Percentiles rank a stretch among this genome's conserved stretches.
phyloP scores from a whole-genome alignment of 176 grass and related monocot genomes.

The Raddia distichophylla region DNA sequence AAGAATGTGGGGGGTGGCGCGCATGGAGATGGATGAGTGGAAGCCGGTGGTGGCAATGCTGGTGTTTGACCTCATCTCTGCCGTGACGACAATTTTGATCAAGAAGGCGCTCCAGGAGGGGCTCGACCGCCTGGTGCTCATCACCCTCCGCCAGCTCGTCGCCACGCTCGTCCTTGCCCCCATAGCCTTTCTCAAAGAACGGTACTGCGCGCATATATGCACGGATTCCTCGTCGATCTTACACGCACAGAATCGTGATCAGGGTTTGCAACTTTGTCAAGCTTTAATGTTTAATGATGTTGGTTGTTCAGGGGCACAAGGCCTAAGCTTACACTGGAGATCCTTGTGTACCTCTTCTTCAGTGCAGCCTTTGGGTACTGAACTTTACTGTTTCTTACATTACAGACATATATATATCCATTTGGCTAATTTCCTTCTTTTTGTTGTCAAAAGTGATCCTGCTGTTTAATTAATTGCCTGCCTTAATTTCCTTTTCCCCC shows the following conservation, averaged over 20 bases:
- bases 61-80: slow-evolving; percentile 55
- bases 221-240: no score
- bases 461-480: background rate
- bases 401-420: background rate
- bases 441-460: background rate
- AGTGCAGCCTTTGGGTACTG: slow-evolving; percentile 79
- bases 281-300: background rate
- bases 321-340: slow-evolving; percentile 84
- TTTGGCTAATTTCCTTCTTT: background rate
- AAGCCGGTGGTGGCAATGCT: slow-evolving; percentile 65
- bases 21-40: slow-evolving; percentile 48
- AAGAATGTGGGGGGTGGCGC: slow-evolving; percentile 38
- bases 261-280: background rate
- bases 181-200: slow-evolving; percentile 74
- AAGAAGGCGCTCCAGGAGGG: slow-evolving; percentile 74
- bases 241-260: no score
- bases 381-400: background rate
- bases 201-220: slow-evolving; percentile 13
- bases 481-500: background rate
- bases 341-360: slow-evolving; percentile 87
- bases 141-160: slow-evolving; percentile 77
- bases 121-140: slow-evolving; percentile 68
- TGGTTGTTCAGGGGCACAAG: slow-evolving; percentile 61
- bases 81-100: slow-evolving; percentile 72
- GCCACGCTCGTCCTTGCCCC: slow-evolving; percentile 75